These are phyloP conservation scores for Talaromyces sp. DNA, from an alignment of 2,329 filamentous ascomycete species.

Conservation along the genomic window DNA sequence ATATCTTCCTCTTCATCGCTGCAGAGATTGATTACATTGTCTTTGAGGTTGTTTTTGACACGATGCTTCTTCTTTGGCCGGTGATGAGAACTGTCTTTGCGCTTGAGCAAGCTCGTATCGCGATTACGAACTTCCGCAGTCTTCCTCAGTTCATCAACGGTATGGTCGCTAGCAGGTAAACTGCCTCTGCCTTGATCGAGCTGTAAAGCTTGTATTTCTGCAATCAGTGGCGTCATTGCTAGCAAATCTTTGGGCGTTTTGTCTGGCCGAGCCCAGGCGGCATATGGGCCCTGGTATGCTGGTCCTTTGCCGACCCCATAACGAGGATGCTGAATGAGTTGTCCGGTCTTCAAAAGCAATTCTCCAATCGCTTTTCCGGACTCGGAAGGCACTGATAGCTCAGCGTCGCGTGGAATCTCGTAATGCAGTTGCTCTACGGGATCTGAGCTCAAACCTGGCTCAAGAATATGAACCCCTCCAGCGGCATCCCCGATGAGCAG, in stretches of 20 bases:
- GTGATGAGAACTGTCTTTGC: neutral
- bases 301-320: slow-evolving; percentile 42
- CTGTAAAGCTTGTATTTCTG: slow-evolving; percentile 29
- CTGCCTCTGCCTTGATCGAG: slow-evolving; percentile 25
- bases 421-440: slow-evolving; percentile 26
- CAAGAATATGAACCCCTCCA: slow-evolving; percentile 53
- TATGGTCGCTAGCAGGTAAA: slow-evolving; percentile 6
- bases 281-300: slow-evolving; percentile 40
- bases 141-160: slow-evolving; percentile 25
- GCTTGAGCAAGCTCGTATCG: slow-evolving; percentile 8
- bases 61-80: slow-evolving; percentile 2
- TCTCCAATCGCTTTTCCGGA: slow-evolving; percentile 27
- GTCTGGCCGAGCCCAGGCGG: slow-evolving; percentile 36
- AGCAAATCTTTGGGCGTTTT: slow-evolving; percentile 24
- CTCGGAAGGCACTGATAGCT: slow-evolving; percentile 19
- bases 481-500: slow-evolving; percentile 57
- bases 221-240: slow-evolving; percentile 23
- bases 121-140: slow-evolving; percentile 30
- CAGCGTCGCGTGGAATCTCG: slow-evolving; percentile 16
- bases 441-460: slow-evolving; percentile 30
- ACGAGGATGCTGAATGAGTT: slow-evolving; percentile 33
- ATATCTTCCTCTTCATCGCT: slow-evolving; percentile 21
- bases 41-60: slow-evolving; percentile 10
- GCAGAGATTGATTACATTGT: slow-evolving; percentile 21
- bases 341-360: slow-evolving; percentile 30